Evolutionary conservation across 495 filamentous ascomycete species (phyloP), one percentile per base, ranked within the genome.

Genomic region (Neurospora sp.): DNA sequence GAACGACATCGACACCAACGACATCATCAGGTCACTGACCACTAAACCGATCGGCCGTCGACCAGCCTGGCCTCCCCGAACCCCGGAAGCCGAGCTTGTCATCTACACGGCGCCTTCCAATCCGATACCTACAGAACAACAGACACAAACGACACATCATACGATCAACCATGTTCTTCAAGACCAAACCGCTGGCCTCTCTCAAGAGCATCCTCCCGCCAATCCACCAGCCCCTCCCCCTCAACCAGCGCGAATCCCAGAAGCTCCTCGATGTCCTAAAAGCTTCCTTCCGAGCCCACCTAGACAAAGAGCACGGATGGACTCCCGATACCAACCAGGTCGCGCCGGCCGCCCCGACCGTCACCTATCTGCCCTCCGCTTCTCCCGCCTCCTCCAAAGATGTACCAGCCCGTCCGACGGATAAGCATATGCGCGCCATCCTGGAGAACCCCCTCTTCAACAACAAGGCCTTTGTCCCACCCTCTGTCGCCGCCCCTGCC

Each of bases 281-380:
- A 20, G 83, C 85, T 5, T 94, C 92, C n/a, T 96, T 96, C 81
- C 89, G 90, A 72, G 83, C 86, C 44, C 90, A 92, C 41, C 85
- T 96, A 40, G 91, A 94, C 78, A 83, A 81, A 44, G 88, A 91
- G 76, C 88, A 93, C 77, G 87, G 88, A 44, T 79, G 77, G 74
- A 74, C 80, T 18, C 70, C 77, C 42, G 74, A 76, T 27, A 69
- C 76, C 66, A 72, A 75, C n/a, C 72, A 72, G 44, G 54, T 10
- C 54, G 78, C 12, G 72, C 72, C 44, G 75, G 75, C 76, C 48
- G 71, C 78, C 31, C 71, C 73, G 48, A 59, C 78, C 70, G 74
- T 62, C 71, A 75, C 79, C 46, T 71, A 74, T n/a, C 71, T 76
- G 70, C 41, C 75, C 54, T 69, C 77, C n/a, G 18, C 71, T 16